Conservation (phyloP, 768 basidiomycete genomes). For the Multifurca ochricompacta region DNA sequence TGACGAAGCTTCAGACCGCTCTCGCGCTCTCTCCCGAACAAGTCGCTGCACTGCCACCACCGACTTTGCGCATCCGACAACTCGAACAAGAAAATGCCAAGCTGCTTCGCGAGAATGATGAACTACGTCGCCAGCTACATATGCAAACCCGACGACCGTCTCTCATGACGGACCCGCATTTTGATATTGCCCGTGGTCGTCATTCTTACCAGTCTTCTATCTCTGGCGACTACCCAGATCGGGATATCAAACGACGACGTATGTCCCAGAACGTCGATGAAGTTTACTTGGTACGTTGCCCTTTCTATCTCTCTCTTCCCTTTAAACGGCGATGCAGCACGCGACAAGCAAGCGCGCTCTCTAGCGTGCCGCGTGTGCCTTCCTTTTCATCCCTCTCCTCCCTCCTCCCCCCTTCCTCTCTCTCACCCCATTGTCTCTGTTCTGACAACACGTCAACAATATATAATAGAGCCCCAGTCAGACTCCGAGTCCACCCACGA, state of each 20-base stretch:
- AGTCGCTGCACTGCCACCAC: conserved; percentile 63
- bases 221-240: conserved; percentile 24
- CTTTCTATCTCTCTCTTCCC: neutral
- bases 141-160: conserved; percentile 20
- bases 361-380: neutral
- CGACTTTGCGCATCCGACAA: conserved; percentile 68
- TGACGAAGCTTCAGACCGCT: conserved; percentile 74
- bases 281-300: conserved; percentile 27
- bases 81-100: conserved; percentile 74
- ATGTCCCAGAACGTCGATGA: conserved; percentile 24
- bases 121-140: conserved; percentile 57
- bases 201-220: conserved; percentile 14
- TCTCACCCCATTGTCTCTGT: no score
- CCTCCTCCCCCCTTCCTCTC: no score
- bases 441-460: neutral
- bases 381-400: neutral
- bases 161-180: conserved; percentile 19
- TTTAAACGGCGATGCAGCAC: neutral
- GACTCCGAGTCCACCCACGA: conserved; percentile 27
- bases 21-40: conserved; percentile 69
- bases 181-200: conserved; percentile 19
- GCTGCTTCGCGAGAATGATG: conserved; percentile 65
- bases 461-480: conserved; percentile 19
- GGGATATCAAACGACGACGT: conserved; percentile 25
- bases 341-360: neutral